Conservation (phyloP, 148 eudicot genomes). For the Camellia lanceoleosa region DNA sequence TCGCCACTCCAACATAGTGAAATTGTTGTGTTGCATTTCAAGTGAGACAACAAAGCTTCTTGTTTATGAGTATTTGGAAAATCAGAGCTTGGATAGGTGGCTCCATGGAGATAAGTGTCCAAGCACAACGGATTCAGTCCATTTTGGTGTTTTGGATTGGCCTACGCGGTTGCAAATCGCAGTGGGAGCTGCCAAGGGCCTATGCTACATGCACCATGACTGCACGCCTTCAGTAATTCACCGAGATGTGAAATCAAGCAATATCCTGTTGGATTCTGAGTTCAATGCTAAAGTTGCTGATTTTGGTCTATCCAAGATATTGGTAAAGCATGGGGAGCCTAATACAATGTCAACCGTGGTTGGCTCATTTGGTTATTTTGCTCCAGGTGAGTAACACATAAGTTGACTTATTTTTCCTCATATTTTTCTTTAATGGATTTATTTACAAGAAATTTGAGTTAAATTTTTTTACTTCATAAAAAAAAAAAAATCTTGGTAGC, state of each 20-base stretch:
- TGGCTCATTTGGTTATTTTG: constrained; percentile 44
- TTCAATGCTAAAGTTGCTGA: constrained; percentile 45
- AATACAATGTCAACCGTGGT: constrained; percentile 31
- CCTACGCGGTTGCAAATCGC: constrained; percentile 40
- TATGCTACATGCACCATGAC: constrained; percentile 42
- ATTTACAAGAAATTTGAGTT: no score
- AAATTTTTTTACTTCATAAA: no score
- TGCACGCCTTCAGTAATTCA: constrained; percentile 34
- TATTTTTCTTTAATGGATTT: no score
- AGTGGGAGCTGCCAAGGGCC: constrained; percentile 33
- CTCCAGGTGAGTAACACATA: constrained; percentile 27
- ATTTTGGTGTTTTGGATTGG: constrained; percentile 29
- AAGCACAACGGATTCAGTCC: constrained; percentile 6
- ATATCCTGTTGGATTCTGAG: constrained; percentile 29
- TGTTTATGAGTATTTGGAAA: constrained; percentile 40
- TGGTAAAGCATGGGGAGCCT: constrained; percentile 28
- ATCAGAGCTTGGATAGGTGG: constrained; percentile 37
- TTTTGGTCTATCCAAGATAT: constrained; percentile 36
- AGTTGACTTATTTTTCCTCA: no score
- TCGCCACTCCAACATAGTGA: constrained; percentile 39
- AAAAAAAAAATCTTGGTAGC: no score
- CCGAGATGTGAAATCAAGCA: constrained; percentile 37
- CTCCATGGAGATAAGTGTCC: constrained; percentile 23
- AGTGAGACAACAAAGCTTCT: constrained; percentile 31
- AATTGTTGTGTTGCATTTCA: constrained; percentile 35